Conservation (phyloP, 257 asterid genomes). For the Primulina tabacum region DNA sequence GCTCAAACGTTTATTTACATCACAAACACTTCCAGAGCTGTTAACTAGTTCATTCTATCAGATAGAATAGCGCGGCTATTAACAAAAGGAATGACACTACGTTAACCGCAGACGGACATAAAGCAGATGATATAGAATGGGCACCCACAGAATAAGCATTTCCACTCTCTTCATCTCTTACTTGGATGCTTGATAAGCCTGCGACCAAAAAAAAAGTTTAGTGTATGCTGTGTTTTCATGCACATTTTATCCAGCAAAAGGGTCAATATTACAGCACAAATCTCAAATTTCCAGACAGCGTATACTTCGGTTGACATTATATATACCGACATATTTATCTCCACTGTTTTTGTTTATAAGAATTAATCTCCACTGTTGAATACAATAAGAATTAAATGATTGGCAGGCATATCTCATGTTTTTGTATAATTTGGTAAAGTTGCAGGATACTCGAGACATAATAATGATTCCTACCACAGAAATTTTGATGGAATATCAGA, state of each 20-base stretch:
- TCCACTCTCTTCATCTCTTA: slow-evolving; percentile 60
- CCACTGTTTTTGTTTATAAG: too few species aligned
- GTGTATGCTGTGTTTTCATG: background rate
- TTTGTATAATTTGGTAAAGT: too few species aligned
- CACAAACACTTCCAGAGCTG: too few species aligned
- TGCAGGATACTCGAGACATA: too few species aligned
- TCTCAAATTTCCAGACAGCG: too few species aligned
- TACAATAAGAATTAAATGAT: too few species aligned
- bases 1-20: too few species aligned
- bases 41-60: slow-evolving; percentile 15
- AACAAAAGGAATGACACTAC: slow-evolving; percentile 19
- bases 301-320: background rate
- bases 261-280: background rate
- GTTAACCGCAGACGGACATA: slow-evolving; percentile 7
- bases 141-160: slow-evolving; percentile 39
- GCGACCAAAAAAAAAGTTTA: slow-evolving; percentile 12
- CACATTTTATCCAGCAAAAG: background rate
- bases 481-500: background rate
- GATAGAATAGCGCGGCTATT: slow-evolving; percentile 24
- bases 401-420: too few species aligned
- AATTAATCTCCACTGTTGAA: too few species aligned
- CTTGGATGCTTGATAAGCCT: slow-evolving; percentile 81
- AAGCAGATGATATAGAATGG: slow-evolving; percentile 31
- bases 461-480: background rate
- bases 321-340: too few species aligned